Conservation (phyloP, 768 basidiomycete genomes). For the Termitomyces sp. region DNA sequence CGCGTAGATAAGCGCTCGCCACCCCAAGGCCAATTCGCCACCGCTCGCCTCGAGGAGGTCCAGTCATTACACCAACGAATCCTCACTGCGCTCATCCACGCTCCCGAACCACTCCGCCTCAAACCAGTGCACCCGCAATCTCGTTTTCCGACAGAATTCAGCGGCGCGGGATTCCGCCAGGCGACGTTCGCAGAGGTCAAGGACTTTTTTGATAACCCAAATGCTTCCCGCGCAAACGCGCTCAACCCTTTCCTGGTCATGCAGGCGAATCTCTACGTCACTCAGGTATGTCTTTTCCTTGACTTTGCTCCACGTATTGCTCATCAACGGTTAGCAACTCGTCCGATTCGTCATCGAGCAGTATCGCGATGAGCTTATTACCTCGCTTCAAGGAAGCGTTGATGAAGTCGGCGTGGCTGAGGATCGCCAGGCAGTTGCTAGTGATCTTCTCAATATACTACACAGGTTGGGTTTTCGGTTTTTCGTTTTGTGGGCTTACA, state of each 20-base stretch:
- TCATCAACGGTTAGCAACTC: constrained; percentile 67
- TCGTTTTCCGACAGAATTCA: constrained; percentile 52
- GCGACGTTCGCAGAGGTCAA: constrained; percentile 85
- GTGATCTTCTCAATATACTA: constrained; percentile 80
- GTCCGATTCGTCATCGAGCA: constrained; percentile 91
- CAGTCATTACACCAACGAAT: constrained; percentile 76
- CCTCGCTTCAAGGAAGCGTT: constrained; percentile 56
- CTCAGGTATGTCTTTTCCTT: constrained; percentile 62
- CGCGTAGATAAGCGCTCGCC: constrained; percentile 84
- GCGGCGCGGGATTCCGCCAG: constrained; percentile 70
- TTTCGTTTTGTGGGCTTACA: neutral
- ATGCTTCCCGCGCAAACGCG: constrained; percentile 79
- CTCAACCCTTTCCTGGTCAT: constrained; percentile 88
- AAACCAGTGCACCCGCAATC: constrained; percentile 49
- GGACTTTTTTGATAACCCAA: constrained; percentile 89
- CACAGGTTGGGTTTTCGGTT: constrained; percentile 51
- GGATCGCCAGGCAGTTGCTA: constrained; percentile 79
- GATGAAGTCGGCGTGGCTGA: constrained; percentile 63
- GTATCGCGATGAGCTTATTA: constrained; percentile 81
- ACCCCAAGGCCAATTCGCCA: constrained; percentile 80
- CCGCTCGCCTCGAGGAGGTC: constrained; percentile 79
- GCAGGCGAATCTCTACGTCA: constrained; percentile 90
- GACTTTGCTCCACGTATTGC: no score
- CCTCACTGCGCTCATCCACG: constrained; percentile 64
- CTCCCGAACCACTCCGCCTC: constrained; percentile 69